Conservation (phyloP, 306 rosid species). For the Rosa chinensis region DNA sequence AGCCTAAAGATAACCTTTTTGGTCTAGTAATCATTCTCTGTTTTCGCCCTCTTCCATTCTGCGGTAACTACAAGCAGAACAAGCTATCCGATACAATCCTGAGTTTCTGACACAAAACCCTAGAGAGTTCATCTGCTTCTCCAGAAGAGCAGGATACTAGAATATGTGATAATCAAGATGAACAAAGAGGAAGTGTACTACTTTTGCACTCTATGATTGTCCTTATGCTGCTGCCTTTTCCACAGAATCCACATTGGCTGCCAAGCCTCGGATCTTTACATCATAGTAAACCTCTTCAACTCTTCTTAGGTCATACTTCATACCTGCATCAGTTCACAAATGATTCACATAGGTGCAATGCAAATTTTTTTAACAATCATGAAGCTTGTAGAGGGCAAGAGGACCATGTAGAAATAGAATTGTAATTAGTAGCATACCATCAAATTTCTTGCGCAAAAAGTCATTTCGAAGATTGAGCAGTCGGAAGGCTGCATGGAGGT, state of each 20-base stretch:
- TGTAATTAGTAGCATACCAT: slow-evolving; percentile 47
- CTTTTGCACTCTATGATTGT: slow-evolving; percentile 19
- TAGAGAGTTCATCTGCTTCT: background rate
- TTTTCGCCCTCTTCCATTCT: background rate
- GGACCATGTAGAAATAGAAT: background rate
- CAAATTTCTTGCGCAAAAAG: slow-evolving; percentile 90
- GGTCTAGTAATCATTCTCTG: too few relatives aligned
- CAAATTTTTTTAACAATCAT: background rate
- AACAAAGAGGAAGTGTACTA: slow-evolving; percentile 10
- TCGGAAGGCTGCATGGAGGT: slow-evolving; percentile 86
- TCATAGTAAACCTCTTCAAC: slow-evolving; percentile 94
- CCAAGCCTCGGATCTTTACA: slow-evolving; percentile 87
- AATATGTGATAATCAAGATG: background rate
- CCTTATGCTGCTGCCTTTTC: slow-evolving; percentile 43
- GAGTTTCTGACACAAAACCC: slow-evolving; percentile 1
- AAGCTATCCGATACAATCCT: background rate
- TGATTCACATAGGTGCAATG: slow-evolving; percentile 10
- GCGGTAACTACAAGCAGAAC: background rate
- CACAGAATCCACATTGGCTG: slow-evolving; percentile 43
- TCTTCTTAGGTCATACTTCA: slow-evolving; percentile 88
- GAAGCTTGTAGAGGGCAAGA: background rate
- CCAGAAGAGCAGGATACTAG: slow-evolving; percentile 2
- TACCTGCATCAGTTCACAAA: slow-evolving; percentile 50
- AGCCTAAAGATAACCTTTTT: background rate
- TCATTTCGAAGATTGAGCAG: slow-evolving; percentile 98